These are phyloP conservation scores for Solanum sejunctum DNA, from an alignment of 257 asterid species.

Conservation along the genomic window DNA sequence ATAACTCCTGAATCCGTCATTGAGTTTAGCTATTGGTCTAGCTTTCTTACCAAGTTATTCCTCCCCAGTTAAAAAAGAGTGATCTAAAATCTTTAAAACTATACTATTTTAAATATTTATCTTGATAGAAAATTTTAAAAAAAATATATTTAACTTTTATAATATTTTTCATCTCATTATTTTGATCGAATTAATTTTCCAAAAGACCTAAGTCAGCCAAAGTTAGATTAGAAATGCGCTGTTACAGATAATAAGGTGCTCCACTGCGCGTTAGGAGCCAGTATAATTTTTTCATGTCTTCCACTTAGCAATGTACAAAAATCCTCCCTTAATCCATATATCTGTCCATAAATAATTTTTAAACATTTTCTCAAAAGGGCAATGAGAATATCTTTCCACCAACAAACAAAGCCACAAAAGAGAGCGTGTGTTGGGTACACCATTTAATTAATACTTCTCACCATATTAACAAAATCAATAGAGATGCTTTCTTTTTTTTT, in stretches of 20 bases:
- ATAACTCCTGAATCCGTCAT: too few species aligned
- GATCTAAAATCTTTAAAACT: neutral
- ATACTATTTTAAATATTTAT: neutral
- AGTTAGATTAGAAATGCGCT: constrained; percentile 17
- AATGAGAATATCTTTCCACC: constrained; percentile 11
- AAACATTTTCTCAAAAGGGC: neutral
- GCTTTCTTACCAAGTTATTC: neutral
- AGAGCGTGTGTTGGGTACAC: constrained; percentile 3
- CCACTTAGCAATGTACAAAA: constrained; percentile 10
- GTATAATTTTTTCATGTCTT: constrained; percentile 14
- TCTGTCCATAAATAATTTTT: neutral
- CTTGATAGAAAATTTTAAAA: neutral
- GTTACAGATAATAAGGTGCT: constrained; percentile 11
- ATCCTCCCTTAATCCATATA: neutral
- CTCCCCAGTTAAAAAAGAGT: neutral
- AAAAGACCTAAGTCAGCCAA: neutral
- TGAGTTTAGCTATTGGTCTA: neutral
- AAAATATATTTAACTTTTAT: neutral
- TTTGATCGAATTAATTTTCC: neutral
- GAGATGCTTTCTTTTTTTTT: neutral
- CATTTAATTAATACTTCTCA: neutral
- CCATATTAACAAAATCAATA: neutral
- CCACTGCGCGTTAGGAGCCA: neutral
- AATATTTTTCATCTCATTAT: neutral
- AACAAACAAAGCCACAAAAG: constrained; percentile 16